phyloP scores from a whole-genome alignment of 176 grass and related monocot species.

The Chrysopogon serrulatus region DNA sequence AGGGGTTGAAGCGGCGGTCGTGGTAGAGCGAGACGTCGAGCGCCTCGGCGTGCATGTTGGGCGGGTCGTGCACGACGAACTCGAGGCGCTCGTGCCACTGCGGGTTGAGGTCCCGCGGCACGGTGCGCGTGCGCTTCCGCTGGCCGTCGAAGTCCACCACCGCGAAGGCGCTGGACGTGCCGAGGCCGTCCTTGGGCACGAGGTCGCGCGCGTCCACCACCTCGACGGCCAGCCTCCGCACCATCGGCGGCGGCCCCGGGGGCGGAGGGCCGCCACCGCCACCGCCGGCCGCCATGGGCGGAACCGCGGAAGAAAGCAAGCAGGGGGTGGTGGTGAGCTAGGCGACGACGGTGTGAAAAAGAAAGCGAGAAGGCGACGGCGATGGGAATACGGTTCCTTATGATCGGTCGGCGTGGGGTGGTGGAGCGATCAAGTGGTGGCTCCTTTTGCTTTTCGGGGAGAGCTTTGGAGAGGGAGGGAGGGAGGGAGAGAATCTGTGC shows the following conservation, averaged over 20 bases:
- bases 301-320: neutral
- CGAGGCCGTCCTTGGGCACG: constrained; percentile 77
- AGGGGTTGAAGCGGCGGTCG: constrained; percentile 49
- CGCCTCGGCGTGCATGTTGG: constrained; percentile 49
- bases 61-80: constrained; percentile 58
- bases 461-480: constrained; percentile 9
- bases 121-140: constrained; percentile 75
- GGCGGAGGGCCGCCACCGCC: constrained; percentile 5
- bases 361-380: neutral
- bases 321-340: neutral
- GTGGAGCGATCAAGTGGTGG: constrained; percentile 15
- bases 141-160: constrained; percentile 83
- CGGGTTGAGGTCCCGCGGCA: constrained; percentile 62
- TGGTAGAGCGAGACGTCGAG: constrained; percentile 89
- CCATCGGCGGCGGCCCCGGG: constrained; percentile 12
- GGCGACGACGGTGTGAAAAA: constrained; percentile 2
- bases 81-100: constrained; percentile 78
- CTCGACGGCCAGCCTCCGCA: constrained; percentile 68
- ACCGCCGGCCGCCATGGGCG: constrained; percentile 39
- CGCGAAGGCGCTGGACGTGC: constrained; percentile 73
- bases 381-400: constrained; percentile 44
- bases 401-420: constrained; percentile 28
- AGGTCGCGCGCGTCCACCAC: constrained; percentile 82
- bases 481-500: constrained; percentile 22
- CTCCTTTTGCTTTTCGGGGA: constrained; percentile 30